phyloP scores from a whole-genome alignment of 352 stramenopile genomes.

The Plasmopara viticola region DNA sequence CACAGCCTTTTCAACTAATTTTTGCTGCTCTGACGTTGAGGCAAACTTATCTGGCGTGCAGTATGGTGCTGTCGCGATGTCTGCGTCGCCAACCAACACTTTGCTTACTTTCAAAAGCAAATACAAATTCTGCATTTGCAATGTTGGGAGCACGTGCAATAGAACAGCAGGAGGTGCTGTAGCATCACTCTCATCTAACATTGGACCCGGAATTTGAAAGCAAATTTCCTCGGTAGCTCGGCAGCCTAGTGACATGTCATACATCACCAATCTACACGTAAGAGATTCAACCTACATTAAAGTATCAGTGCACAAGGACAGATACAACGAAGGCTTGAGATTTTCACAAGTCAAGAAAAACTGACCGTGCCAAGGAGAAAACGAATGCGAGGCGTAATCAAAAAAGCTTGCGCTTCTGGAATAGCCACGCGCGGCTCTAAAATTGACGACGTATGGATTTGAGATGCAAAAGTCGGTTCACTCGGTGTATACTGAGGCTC shows the following conservation, averaged over 20 bases:
- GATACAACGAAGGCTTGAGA: neutral
- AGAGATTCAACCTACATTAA: slow-evolving; percentile 49
- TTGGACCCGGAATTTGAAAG: slow-evolving; percentile 36
- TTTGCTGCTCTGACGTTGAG: slow-evolving; percentile 42
- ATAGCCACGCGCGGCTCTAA: slow-evolving; percentile 42
- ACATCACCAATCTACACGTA: slow-evolving; percentile 51
- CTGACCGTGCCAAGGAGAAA: slow-evolving; percentile 50
- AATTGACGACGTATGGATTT: slow-evolving; percentile 30
- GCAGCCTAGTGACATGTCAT: slow-evolving; percentile 47
- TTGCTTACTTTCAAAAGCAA: slow-evolving; percentile 68
- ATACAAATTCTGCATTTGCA: slow-evolving; percentile 43
- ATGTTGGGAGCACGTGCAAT: slow-evolving; percentile 50
- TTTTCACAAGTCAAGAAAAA: neutral
- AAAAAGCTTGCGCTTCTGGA: slow-evolving; percentile 41
- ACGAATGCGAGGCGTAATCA: slow-evolving; percentile 35
- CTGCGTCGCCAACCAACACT: slow-evolving; percentile 44
- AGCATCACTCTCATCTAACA: slow-evolving; percentile 12
- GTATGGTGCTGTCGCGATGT: slow-evolving; percentile 49
- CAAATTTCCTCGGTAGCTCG: slow-evolving; percentile 62
- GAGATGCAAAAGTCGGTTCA: slow-evolving; percentile 42
- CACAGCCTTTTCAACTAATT: slow-evolving; percentile 42
- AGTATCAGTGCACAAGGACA: neutral
- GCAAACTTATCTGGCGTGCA: slow-evolving; percentile 53
- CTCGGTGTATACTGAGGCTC: slow-evolving; percentile 39
- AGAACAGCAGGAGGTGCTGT: slow-evolving; percentile 25